Conservation (phyloP, 176 grass and related monocot genomes). For the Oryza glaberrima region DNA sequence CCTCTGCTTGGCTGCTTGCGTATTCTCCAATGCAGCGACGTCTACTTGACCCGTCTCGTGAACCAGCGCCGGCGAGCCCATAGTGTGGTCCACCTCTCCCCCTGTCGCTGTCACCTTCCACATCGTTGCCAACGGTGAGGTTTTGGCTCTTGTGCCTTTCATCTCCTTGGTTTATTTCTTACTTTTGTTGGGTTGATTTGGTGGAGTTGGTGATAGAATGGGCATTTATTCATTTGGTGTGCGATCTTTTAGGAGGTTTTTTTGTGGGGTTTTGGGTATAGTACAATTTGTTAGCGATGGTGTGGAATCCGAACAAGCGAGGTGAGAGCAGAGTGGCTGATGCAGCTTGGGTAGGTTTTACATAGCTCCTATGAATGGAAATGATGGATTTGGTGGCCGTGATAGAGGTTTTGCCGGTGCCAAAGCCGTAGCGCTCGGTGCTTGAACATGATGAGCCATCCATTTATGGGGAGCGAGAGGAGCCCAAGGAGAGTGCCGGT, state of each 20-base stretch:
- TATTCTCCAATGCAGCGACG: no score
- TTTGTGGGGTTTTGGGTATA: not conserved
- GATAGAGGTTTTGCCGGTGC: slow-evolving; percentile 39
- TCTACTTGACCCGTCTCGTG: no score
- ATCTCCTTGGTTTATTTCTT: no score
- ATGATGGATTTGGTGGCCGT: slow-evolving; percentile 19
- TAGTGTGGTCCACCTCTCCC: no score
- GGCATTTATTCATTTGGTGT: not conserved
- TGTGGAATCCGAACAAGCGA: not conserved
- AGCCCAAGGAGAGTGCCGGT: slow-evolving; percentile 26
- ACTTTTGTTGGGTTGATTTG: not conserved
- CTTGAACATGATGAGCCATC: not conserved
- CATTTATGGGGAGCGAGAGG: slow-evolving; percentile 27
- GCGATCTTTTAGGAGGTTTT: not conserved
- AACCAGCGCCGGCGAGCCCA: no score
- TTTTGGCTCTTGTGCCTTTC: no score
- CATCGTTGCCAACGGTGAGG: no score
- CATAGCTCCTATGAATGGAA: no score
- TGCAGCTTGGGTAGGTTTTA: slow-evolving; percentile 12
- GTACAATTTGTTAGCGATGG: not conserved
- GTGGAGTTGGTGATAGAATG: not conserved
- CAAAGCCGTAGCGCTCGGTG: not conserved
- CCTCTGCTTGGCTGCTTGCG: no score
- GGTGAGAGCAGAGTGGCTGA: not conserved
- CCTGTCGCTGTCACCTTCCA: no score